Conservation (phyloP, 2,329 filamentous ascomycete genomes). For the Fusarium acutatum region DNA sequence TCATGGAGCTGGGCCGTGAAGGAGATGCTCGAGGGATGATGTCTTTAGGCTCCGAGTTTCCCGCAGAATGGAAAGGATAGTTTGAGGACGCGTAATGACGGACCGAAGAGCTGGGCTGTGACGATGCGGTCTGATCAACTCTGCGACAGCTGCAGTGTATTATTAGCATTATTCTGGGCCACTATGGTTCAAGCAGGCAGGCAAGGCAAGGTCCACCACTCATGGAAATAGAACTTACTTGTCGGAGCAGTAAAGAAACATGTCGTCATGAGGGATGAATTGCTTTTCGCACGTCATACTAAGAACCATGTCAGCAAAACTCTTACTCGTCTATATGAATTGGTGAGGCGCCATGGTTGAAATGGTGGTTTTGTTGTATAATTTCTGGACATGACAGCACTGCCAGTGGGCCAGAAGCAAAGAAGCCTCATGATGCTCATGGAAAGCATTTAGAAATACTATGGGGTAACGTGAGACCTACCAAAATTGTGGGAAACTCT, state of each 20-base stretch:
- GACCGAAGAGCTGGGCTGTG: slow-evolving; percentile 41
- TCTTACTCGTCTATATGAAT: neutral
- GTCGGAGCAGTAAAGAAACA: slow-evolving; percentile 70
- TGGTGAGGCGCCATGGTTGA: neutral
- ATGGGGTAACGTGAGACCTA: slow-evolving; percentile 51
- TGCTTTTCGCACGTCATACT: slow-evolving; percentile 76
- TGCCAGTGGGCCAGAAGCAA: slow-evolving; percentile 27
- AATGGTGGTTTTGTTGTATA: slow-evolving; percentile 11
- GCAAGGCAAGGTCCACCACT: slow-evolving; percentile 24
- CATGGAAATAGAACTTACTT: slow-evolving; percentile 55
- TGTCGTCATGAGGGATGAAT: slow-evolving; percentile 66
- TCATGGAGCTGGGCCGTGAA: slow-evolving; percentile 65
- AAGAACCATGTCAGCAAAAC: slow-evolving; percentile 32
- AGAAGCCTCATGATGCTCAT: slow-evolving; percentile 12
- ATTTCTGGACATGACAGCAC: slow-evolving; percentile 29
- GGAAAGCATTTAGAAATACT: slow-evolving; percentile 6
- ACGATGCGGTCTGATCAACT: slow-evolving; percentile 57
- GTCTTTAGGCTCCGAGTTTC: slow-evolving; percentile 63
- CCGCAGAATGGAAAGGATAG: slow-evolving; percentile 56
- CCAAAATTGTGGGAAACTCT: slow-evolving; percentile 73
- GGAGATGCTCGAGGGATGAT: slow-evolving; percentile 72
- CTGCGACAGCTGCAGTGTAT: slow-evolving; percentile 58
- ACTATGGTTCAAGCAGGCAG: slow-evolving; percentile 6
- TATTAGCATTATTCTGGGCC: slow-evolving; percentile 33
- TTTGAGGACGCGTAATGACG: slow-evolving; percentile 47